phyloP scores from a whole-genome alignment of 2,329 filamentous ascomycete species.

The Lomentospora prolificans region DNA sequence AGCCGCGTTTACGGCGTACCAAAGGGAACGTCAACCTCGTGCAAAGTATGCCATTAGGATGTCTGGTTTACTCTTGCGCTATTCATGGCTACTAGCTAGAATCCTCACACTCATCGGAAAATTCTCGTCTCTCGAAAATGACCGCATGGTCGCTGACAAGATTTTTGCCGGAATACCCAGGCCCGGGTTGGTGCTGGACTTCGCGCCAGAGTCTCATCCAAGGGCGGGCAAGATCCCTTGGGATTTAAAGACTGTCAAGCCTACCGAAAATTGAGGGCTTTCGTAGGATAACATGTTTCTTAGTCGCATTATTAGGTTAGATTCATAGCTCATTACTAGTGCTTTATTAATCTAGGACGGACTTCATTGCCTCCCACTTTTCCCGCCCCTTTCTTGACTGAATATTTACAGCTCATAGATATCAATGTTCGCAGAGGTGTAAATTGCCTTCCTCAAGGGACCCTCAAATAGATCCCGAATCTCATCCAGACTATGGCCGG shows the following conservation, averaged over 20 bases:
- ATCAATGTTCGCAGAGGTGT: neutral
- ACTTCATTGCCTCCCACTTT: no score
- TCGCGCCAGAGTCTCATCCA: neutral
- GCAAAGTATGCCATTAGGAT: neutral
- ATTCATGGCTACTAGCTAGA: neutral
- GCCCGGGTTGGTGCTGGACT: neutral
- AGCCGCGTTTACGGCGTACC: neutral
- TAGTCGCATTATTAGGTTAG: no score
- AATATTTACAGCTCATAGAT: neutral
- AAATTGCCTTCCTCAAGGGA: conserved; percentile 12
- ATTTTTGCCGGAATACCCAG: neutral
- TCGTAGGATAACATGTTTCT: no score
- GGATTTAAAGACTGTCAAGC: neutral
- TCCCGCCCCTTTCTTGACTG: no score
- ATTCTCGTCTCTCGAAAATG: neutral
- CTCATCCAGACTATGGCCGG: conserved; percentile 18
- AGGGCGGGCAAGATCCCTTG: neutral
- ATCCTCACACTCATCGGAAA: neutral
- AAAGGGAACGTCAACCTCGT: neutral
- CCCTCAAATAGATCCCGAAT: conserved; percentile 21
- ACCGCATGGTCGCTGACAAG: neutral
- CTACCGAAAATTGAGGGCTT: neutral
- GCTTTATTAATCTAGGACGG: neutral
- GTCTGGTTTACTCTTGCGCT: neutral
- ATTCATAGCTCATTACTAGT: no score